These are phyloP conservation scores for Atkinsonella hypoxylon DNA, from an alignment of 2,329 filamentous ascomycete genomes.

Conservation along the genomic window DNA sequence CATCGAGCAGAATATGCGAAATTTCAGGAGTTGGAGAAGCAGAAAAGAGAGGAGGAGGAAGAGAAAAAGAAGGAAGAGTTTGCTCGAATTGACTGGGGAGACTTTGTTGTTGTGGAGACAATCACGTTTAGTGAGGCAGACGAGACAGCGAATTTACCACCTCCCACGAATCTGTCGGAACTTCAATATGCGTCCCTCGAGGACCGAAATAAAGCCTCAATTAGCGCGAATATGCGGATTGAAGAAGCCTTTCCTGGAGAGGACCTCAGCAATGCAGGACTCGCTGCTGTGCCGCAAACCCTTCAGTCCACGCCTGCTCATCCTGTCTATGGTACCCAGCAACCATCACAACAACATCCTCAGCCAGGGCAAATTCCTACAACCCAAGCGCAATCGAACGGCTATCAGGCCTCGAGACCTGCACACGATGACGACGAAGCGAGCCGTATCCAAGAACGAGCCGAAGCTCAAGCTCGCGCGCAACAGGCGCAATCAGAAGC, in stretches of 20 bases:
- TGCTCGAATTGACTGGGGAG: slow-evolving; percentile 92
- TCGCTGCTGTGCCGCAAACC: slow-evolving; percentile 23
- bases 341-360: slow-evolving; percentile 17
- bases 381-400: slow-evolving; percentile 18
- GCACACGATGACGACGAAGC: slow-evolving; percentile 51
- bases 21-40: slow-evolving; percentile 72
- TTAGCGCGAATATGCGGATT: slow-evolving; percentile 70
- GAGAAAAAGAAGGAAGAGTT: slow-evolving; percentile 67
- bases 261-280: slow-evolving; percentile 36
- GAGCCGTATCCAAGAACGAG: slow-evolving; percentile 49
- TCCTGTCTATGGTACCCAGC: slow-evolving; percentile 28
- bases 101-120: slow-evolving; percentile 92
- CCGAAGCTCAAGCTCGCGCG: slow-evolving; percentile 48
- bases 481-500: slow-evolving; percentile 72
- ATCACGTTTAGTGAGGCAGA: slow-evolving; percentile 85
- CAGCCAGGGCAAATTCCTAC: slow-evolving; percentile 26
- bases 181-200: slow-evolving; percentile 90
- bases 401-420: slow-evolving; percentile 21
- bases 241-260: slow-evolving; percentile 91
- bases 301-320: slow-evolving; percentile 33
- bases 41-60: slow-evolving; percentile 77
- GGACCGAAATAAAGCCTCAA: slow-evolving; percentile 83
- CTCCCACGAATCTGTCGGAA: slow-evolving; percentile 80
- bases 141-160: slow-evolving; percentile 73
- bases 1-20: slow-evolving; percentile 80